Conservation (phyloP, 768 basidiomycete genomes). For the Mycena filopes region DNA sequence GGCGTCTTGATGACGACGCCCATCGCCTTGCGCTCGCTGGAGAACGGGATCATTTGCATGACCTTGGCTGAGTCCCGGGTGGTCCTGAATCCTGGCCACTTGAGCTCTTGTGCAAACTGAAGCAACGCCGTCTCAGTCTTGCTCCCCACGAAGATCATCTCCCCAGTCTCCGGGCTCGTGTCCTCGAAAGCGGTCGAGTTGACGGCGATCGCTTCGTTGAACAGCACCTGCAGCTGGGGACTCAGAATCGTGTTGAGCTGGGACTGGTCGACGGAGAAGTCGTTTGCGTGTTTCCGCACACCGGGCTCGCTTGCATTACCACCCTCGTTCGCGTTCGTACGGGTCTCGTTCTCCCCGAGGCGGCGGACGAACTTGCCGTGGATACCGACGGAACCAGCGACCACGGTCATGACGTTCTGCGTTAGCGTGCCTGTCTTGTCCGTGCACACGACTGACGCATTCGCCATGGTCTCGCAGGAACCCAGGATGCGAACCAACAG, state of each 20-base stretch:
- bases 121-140: constrained; percentile 97
- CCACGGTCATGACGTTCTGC: constrained; percentile 94
- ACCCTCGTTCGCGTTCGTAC: constrained; percentile 85
- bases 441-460: constrained; percentile 94
- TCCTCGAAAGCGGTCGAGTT: constrained; percentile 98
- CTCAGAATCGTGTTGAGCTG: constrained; percentile 74
- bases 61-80: constrained; percentile 70
- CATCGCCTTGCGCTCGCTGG: constrained; percentile 94
- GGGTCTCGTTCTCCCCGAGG: constrained; percentile 74
- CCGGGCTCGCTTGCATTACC: constrained; percentile 52
- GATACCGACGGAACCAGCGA: constrained; percentile 94
- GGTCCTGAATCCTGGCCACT: constrained; percentile 78
- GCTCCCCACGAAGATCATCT: constrained; percentile 81
- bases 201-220: constrained; percentile 89
- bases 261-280: constrained; percentile 90
- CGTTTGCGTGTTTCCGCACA: constrained; percentile 61
- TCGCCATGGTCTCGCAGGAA: constrained; percentile 99
- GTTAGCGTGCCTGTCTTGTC: constrained; percentile 98
- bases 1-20: constrained; percentile 81
- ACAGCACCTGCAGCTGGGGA: constrained; percentile 66
- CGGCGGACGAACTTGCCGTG: constrained; percentile 92
- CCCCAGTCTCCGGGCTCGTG: constrained; percentile 65
- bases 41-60: constrained; percentile 93
- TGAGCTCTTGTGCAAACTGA: constrained; percentile 82
- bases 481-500: constrained; percentile 94